Conservation (phyloP, 176 grass and related monocot species). For the Triticum monococcum region DNA sequence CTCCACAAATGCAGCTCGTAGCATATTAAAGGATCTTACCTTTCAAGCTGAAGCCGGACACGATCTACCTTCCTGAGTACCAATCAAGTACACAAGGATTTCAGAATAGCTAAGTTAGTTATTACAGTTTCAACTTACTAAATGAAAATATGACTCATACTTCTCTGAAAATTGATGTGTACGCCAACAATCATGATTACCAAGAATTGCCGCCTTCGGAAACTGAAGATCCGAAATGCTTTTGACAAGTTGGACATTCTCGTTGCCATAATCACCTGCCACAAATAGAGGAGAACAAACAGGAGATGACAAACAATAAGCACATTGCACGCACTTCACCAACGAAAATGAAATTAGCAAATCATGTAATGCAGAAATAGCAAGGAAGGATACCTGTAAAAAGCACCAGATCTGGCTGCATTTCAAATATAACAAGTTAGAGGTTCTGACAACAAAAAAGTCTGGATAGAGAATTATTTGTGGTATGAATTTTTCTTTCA, state of each 20-base stretch:
- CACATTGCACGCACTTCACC: neutral
- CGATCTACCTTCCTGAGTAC: slow-evolving; percentile 67
- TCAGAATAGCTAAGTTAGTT: slow-evolving; percentile 31
- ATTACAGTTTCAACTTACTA: slow-evolving; percentile 19
- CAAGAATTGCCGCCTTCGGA: slow-evolving; percentile 88
- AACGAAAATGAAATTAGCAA: neutral
- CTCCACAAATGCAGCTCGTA: neutral
- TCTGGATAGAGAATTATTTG: neutral
- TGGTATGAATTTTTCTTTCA: neutral
- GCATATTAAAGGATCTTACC: slow-evolving; percentile 47
- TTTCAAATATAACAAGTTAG: slow-evolving; percentile 44
- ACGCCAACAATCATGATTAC: slow-evolving; percentile 91
- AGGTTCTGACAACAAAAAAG: slow-evolving; percentile 27
- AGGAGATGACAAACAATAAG: slow-evolving; percentile 6
- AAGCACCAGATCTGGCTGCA: slow-evolving; percentile 93
- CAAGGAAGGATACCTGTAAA: slow-evolving; percentile 62
- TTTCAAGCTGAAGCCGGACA: slow-evolving; percentile 70
- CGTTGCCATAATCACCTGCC: slow-evolving; percentile 90
- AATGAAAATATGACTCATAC: slow-evolving; percentile 45
- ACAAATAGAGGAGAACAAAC: neutral
- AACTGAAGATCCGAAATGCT: slow-evolving; percentile 86
- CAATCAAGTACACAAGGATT: slow-evolving; percentile 34
- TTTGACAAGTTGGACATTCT: slow-evolving; percentile 92
- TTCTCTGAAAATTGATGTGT: slow-evolving; percentile 85
- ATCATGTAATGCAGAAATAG: neutral